Evolutionary conservation across 805 yeast genomes (phyloP).

Genomic region (Wickerhamomyces xylosicus): DNA sequence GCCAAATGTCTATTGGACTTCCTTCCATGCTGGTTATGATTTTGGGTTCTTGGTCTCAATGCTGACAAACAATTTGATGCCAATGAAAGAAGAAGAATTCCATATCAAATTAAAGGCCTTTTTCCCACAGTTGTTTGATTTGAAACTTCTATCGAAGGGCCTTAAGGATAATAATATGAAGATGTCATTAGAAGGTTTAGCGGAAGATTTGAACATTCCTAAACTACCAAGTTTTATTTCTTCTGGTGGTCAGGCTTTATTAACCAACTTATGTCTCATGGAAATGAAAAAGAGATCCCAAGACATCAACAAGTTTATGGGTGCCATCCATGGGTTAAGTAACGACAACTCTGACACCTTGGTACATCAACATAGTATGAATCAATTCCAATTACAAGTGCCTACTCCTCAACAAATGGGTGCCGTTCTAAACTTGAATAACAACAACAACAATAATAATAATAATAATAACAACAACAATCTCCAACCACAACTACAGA

Average conservation of each 20-base stretch:
- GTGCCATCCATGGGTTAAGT: slow-evolving; percentile 43
- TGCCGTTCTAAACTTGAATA: not conserved
- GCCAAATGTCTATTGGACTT: slow-evolving; percentile 64
- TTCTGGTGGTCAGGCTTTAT: slow-evolving; percentile 53
- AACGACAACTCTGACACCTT: slow-evolving; percentile 5
- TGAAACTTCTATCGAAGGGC: slow-evolving; percentile 43
- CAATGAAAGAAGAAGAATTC: slow-evolving; percentile 72
- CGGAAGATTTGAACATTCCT: slow-evolving; percentile 63
- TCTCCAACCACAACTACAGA: not conserved
- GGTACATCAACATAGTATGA: not conserved
- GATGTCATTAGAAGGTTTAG: slow-evolving; percentile 48
- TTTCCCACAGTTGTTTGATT: slow-evolving; percentile 78
- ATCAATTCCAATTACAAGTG: not conserved
- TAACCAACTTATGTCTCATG: slow-evolving; percentile 55
- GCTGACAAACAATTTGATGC: slow-evolving; percentile 67
- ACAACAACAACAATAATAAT: not conserved
- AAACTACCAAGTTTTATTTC: slow-evolving; percentile 43
- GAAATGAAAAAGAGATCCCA: slow-evolving; percentile 30
- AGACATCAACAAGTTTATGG: slow-evolving; percentile 31
- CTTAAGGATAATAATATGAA: slow-evolving; percentile 17
- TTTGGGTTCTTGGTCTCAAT: slow-evolving; percentile 79
- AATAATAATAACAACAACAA: not conserved
- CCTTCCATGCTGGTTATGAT: slow-evolving; percentile 92
- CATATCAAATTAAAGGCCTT: slow-evolving; percentile 56
- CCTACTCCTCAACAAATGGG: not conserved